phyloP scores from a whole-genome alignment of 495 filamentous ascomycete genomes.

The Neurospora africana region DNA sequence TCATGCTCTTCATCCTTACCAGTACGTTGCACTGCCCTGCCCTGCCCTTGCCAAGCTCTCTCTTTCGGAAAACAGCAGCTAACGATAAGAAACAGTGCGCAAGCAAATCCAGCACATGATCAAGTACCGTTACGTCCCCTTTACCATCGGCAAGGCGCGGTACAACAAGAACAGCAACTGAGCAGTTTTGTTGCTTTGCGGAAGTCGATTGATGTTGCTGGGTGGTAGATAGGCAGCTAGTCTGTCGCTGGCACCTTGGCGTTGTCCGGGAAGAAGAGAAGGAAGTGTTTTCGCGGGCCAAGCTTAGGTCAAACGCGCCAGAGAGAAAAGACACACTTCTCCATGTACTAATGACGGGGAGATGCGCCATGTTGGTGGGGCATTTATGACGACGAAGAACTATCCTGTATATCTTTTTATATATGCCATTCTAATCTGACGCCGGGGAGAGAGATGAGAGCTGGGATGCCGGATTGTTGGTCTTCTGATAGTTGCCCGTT shows the following conservation, averaged over 20 bases:
- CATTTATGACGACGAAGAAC: background rate
- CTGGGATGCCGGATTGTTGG: background rate
- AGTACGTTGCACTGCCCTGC: conserved; percentile 54
- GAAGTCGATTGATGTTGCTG: background rate
- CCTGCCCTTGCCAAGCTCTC: background rate
- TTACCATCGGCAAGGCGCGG: conserved; percentile 81
- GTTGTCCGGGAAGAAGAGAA: background rate
- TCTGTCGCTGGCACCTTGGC: background rate
- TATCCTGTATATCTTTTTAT: background rate
- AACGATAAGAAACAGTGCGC: conserved; percentile 54
- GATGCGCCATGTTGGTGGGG: background rate
- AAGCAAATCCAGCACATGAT: conserved; percentile 99
- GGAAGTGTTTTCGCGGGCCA: background rate
- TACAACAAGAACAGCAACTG: conserved; percentile 52
- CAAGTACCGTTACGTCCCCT: conserved; percentile 98
- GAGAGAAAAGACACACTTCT: background rate
- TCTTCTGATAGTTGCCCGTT: background rate
- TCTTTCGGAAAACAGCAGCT: conserved; percentile 8
- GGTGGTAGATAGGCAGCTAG: background rate
- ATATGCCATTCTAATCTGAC: background rate
- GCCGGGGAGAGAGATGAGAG: background rate
- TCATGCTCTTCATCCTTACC: conserved; percentile 87
- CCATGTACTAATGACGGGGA: background rate
- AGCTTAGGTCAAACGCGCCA: background rate
- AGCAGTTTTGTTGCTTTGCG: background rate